A percentile compares a stretch with the other conserved stretches of the same genome.
These are phyloP conservation scores for Ceratobasidium sp. DNA, from an alignment of 1,284 basidiomycete species.

Conservation along the genomic window DNA sequence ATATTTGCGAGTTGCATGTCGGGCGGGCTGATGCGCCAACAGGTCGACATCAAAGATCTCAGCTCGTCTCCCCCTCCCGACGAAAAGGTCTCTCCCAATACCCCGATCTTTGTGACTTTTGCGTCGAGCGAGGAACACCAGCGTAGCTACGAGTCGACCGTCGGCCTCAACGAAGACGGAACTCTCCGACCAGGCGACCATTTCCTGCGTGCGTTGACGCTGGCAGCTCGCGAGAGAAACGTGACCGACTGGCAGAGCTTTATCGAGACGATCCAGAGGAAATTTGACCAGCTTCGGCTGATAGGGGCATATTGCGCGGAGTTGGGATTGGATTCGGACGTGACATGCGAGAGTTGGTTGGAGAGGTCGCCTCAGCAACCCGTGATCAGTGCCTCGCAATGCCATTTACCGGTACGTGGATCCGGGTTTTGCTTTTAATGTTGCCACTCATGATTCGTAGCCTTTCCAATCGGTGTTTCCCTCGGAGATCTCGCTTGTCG, in stretches of 20 bases:
- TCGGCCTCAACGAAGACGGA: neutral
- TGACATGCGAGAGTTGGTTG: slow-evolving; percentile 16
- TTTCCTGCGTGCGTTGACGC: slow-evolving; percentile 32
- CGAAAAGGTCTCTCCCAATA: neutral
- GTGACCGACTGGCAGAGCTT: slow-evolving; percentile 34
- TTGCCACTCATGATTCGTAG: neutral
- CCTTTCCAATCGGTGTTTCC: slow-evolving; percentile 16
- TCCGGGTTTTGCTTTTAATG: neutral
- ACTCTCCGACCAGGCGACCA: slow-evolving; percentile 28
- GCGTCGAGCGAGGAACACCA: slow-evolving; percentile 13
- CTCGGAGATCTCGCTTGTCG: slow-evolving; percentile 15
- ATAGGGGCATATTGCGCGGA: slow-evolving; percentile 28
- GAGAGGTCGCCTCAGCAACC: slow-evolving; percentile 21
- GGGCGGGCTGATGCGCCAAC: slow-evolving; percentile 22
- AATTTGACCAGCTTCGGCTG: slow-evolving; percentile 20
- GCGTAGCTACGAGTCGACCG: slow-evolving; percentile 28
- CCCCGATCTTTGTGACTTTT: slow-evolving; percentile 37
- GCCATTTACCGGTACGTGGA: slow-evolving; percentile 11
- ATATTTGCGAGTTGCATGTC: slow-evolving; percentile 32
- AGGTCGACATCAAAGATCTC: slow-evolving; percentile 13
- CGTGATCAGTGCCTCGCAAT: slow-evolving; percentile 4
- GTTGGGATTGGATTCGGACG: neutral
- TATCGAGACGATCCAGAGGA: slow-evolving; percentile 10
- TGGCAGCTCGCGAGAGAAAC: slow-evolving; percentile 15
- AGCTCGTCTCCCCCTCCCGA: neutral